Percentiles rank a stretch among this genome's conserved stretches.
These are phyloP conservation scores for Colletotrichum cordylinicola DNA, from an alignment of 2,329 filamentous ascomycete species.

Conservation along the genomic window DNA sequence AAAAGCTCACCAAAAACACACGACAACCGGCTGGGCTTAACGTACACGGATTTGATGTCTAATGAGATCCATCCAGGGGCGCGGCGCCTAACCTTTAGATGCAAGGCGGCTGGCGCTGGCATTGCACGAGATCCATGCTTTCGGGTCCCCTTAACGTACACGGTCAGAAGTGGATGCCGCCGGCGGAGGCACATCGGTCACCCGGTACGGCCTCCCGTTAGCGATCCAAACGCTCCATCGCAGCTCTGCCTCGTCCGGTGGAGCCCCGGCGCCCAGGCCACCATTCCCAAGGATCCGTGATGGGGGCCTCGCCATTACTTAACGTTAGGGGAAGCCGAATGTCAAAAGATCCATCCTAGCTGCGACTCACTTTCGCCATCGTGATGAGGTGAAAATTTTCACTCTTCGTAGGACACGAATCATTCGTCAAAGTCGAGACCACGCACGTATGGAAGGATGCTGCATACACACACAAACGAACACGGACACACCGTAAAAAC, in stretches of 20 bases:
- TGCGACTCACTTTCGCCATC: constrained; percentile 7
- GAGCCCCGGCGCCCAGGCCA: constrained; percentile 2
- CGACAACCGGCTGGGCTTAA: constrained; percentile 22
- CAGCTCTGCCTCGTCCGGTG: constrained; percentile 5
- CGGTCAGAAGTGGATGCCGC: constrained; percentile 16
- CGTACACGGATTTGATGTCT: constrained; percentile 24
- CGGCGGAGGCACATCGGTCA: constrained; percentile 19
- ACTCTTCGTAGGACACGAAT: background rate
- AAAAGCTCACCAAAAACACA: constrained; percentile 7
- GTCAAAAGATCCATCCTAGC: constrained; percentile 20
- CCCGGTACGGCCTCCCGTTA: constrained; percentile 22
- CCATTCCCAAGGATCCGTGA: constrained; percentile 9
- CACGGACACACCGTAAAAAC: background rate
- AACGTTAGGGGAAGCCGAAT: constrained; percentile 22
- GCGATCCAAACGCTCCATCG: background rate
- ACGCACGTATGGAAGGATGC: background rate
- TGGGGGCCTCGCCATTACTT: constrained; percentile 22
- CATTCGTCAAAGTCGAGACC: background rate
- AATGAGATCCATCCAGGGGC: constrained; percentile 24
- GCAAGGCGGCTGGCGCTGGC: constrained; percentile 17
- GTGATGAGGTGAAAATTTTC: constrained; percentile 19
- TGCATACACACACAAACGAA: background rate
- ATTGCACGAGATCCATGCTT: constrained; percentile 15
- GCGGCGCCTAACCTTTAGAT: constrained; percentile 23
- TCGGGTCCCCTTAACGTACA: constrained; percentile 25